Base-by-base conservation (phyloP, 2,329 filamentous ascomycete species). In the Rutstroemia sp. region DNA sequence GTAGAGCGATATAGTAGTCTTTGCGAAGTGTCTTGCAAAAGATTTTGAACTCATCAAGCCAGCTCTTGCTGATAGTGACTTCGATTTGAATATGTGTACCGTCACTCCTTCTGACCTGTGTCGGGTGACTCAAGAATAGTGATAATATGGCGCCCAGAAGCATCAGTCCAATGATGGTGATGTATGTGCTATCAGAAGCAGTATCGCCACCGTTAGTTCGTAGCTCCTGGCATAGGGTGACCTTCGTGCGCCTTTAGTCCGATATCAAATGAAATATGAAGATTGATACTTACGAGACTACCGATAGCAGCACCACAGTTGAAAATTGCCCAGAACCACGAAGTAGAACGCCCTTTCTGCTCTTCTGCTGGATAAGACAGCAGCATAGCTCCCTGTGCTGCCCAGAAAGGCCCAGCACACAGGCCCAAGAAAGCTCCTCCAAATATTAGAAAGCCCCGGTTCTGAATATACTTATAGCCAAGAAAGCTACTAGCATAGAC, bases 51-150 rank as follows among this genome's bases (percentile, higher is more conserved):
- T 95, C 90, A 2, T 86, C 84, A 66, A 81, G 81, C 88, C 87
- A 92, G 51, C 87, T 88, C 2, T 89, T 89, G 71, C 92, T 87
- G 75, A 92, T 90, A 84, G 92, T 92, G 58, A 90, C 72, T 61
- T 92, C 89, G 17, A 54, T 7, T 6, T 52, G 54, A 68, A 95
- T 83, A 57, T 82, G 81, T 56, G 86, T 86, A 58, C 88, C 88
- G 67, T 95, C 89, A 46, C 79, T 76, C 58, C 90, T 88, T 61
- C 87, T 75, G 61, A 95, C 81, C 57, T 82, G 78, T 64, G 80
- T 80, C 37, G 87, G 86, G 65, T 92, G 81, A 64, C 82, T 82
- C 3, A 95, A 78, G 49, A 77, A 75, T 68, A 87, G 82, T 34
- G 87, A 80, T 2, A 94, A 75, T 16, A 81, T 62, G 59, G 87